phyloP scores from a whole-genome alignment of 2,329 filamentous ascomycete genomes.

The Xylariaceae sp. region DNA sequence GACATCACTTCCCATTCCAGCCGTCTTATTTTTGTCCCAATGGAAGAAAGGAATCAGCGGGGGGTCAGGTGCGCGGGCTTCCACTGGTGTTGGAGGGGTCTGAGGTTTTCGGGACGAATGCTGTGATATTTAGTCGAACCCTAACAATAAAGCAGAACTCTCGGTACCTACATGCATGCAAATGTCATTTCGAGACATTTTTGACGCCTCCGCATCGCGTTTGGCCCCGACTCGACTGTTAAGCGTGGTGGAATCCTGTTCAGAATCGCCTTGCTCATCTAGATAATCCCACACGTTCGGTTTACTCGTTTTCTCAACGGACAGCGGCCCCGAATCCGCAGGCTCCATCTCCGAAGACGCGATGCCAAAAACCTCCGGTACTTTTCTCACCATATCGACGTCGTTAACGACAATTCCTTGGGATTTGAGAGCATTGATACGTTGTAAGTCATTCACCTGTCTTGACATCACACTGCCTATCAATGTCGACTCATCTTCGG shows the following conservation, averaged over 20 bases:
- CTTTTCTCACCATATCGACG: background rate
- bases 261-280: background rate
- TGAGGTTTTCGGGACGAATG: background rate
- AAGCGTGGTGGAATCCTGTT: too few relatives aligned
- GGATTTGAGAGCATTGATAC: slow-evolving; percentile 1
- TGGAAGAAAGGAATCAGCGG: slow-evolving; percentile 5
- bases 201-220: background rate
- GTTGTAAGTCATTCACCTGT: slow-evolving; percentile 1
- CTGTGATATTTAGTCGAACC: background rate
- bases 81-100: background rate
- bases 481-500: background rate
- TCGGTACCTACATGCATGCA: background rate
- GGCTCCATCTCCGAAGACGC: background rate
- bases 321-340: too few relatives aligned
- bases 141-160: background rate
- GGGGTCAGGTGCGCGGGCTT: background rate
- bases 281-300: background rate
- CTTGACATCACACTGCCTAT: slow-evolving; percentile 1
- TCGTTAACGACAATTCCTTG: slow-evolving; percentile 8
- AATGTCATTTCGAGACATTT: background rate
- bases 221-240: background rate
- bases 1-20: background rate
- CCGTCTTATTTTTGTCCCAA: background rate
- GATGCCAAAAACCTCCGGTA: background rate
- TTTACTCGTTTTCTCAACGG: background rate